Percentiles rank a stretch among this genome's conserved stretches.
Conservation (phyloP, 306 rosid genomes). For the Sphenostylis stenocarpa region DNA sequence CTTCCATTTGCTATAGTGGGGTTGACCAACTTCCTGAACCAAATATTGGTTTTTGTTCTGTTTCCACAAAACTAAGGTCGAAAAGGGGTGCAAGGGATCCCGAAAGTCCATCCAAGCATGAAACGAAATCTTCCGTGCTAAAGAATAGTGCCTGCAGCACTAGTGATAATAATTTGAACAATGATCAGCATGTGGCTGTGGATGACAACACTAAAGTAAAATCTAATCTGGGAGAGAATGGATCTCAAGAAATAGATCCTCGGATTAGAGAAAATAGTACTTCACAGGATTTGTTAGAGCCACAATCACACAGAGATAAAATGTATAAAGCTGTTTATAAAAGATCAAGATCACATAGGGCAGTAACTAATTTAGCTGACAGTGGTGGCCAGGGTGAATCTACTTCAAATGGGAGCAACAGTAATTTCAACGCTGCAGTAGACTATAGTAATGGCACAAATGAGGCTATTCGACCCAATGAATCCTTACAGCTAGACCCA, state of each 20-base stretch:
- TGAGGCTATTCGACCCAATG: slow-evolving; percentile 48
- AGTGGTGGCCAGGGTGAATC: slow-evolving; percentile 57
- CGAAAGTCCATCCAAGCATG: slow-evolving; percentile 64
- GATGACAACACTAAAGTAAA: slow-evolving; percentile 35
- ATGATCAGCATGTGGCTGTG: slow-evolving; percentile 38
- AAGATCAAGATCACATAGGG: slow-evolving; percentile 69
- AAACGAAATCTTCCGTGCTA: slow-evolving; percentile 41
- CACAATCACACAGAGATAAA: slow-evolving; percentile 53
- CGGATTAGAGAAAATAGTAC: slow-evolving; percentile 40
- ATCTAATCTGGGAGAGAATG: slow-evolving; percentile 50
- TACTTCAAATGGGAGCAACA: slow-evolving; percentile 56
- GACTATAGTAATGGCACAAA: slow-evolving; percentile 48
- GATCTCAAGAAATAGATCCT: slow-evolving; percentile 44
- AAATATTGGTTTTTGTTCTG: slow-evolving; percentile 43
- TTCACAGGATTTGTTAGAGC: slow-evolving; percentile 46
- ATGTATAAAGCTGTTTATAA: slow-evolving; percentile 79
- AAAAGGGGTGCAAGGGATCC: slow-evolving; percentile 57
- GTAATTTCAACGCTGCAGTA: slow-evolving; percentile 41
- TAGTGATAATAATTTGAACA: slow-evolving; percentile 38
- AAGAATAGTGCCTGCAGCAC: slow-evolving; percentile 46
- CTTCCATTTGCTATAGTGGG: slow-evolving; percentile 36
- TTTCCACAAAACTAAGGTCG: slow-evolving; percentile 63
- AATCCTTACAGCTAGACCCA: slow-evolving; percentile 51
- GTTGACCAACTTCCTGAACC: slow-evolving; percentile 48
- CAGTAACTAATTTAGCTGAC: slow-evolving; percentile 49